These are phyloP conservation scores for Nicotiana tabacum DNA, from an alignment of 257 asterid species.

Conservation along the genomic window DNA sequence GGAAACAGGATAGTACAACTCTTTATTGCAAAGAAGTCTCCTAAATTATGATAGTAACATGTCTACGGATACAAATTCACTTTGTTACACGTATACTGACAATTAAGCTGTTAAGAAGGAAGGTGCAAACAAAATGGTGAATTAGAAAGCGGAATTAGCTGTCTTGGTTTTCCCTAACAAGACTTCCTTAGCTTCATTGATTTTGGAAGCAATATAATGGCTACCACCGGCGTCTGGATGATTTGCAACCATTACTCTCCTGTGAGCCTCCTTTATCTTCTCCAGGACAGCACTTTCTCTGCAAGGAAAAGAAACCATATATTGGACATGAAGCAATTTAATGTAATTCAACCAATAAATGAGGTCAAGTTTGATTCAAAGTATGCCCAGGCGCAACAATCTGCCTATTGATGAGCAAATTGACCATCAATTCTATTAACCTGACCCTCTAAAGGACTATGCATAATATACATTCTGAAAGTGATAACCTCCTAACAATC, in stretches of 20 bases:
- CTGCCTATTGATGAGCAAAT: too few species aligned
- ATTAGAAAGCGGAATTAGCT: conserved; percentile 46
- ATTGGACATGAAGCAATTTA: neutral
- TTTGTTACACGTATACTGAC: neutral
- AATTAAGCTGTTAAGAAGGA: neutral
- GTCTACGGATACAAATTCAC: neutral
- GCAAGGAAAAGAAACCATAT: neutral
- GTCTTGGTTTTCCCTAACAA: conserved; percentile 38
- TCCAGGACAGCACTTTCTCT: conserved; percentile 48
- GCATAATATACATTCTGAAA: neutral
- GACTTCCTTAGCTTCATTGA: conserved; percentile 77
- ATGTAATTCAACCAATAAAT: neutral
- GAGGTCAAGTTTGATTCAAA: neutral
- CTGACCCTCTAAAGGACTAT: too few species aligned
- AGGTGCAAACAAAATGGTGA: neutral
- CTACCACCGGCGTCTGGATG: conserved; percentile 96
- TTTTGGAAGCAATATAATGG: conserved; percentile 78
- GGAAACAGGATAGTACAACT: neutral
- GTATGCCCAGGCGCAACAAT: neutral
- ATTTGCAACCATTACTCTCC: conserved; percentile 84
- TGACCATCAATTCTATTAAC: neutral
- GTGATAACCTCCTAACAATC: neutral
- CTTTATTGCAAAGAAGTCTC: neutral
- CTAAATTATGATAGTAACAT: neutral
- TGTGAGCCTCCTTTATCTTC: conserved; percentile 71